A percentile compares a stretch with the other conserved stretches of the same genome.
These are phyloP conservation scores for Tolypocladium pustulatum DNA, from an alignment of 2,329 filamentous ascomycete species.

Conservation along the genomic window DNA sequence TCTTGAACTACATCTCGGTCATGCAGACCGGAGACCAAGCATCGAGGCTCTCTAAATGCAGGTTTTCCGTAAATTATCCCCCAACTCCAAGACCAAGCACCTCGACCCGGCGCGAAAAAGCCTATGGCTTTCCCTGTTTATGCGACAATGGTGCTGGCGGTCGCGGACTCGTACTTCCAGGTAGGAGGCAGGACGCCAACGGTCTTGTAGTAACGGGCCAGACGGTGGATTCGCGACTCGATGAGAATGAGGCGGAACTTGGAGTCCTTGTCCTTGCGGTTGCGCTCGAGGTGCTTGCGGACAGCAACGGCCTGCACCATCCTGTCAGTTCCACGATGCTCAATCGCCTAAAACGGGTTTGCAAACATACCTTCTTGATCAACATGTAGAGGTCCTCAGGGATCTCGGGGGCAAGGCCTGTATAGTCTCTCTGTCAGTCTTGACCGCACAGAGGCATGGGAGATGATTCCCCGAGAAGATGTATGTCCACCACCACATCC, in stretches of 20 bases:
- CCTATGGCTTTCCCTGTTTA: constrained; percentile 38
- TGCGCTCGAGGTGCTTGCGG: constrained; percentile 99
- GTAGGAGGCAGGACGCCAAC: constrained; percentile 75
- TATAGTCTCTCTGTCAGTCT: constrained; percentile 85
- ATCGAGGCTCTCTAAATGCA: constrained; percentile 34
- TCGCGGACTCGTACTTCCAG: constrained; percentile 98
- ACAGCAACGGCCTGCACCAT: constrained; percentile 74
- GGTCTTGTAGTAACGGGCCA: constrained; percentile 99
- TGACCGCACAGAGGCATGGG: constrained; percentile 78
- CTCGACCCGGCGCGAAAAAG: constrained; percentile 13
- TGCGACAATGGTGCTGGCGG: constrained; percentile 86
- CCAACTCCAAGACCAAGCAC: constrained; percentile 32
- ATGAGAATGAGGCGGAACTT: constrained; percentile 99
- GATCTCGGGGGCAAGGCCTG: constrained; percentile 96
- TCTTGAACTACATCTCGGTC: constrained; percentile 18
- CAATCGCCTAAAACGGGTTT: not conserved
- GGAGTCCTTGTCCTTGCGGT: constrained; percentile 99
- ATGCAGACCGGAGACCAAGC: constrained; percentile 26
- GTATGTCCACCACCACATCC: constrained; percentile 14
- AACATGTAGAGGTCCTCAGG: constrained; percentile 99
- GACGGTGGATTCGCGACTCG: constrained; percentile 99
- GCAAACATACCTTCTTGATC: constrained; percentile 85
- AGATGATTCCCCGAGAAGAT: constrained; percentile 14
- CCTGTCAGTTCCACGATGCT: constrained; percentile 9
- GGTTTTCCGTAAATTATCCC: constrained; percentile 26